Conservation (phyloP, 495 filamentous ascomycete species). For the Penicillium odoratum region DNA sequence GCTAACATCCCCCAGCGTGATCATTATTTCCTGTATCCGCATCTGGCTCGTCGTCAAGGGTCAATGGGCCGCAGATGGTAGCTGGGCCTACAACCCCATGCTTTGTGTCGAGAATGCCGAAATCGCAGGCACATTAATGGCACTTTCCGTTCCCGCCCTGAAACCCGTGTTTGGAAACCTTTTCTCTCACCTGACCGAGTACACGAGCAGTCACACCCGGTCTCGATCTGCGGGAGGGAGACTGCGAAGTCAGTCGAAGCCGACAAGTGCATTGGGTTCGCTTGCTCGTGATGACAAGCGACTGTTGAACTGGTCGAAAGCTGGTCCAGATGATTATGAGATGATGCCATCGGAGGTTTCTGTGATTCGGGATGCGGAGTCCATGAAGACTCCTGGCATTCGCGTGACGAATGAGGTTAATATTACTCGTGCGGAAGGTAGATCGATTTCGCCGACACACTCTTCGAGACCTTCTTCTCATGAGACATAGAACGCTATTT, state of each 20-base stretch:
- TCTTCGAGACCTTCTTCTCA: conserved; percentile 13
- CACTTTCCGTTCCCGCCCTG: conserved; percentile 46
- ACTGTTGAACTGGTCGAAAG: conserved; percentile 27
- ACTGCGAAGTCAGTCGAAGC: conserved; percentile 22
- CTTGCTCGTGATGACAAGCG: conserved; percentile 25
- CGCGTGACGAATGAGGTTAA: conserved; percentile 27
- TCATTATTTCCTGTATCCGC: conserved; percentile 42
- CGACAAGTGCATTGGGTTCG: conserved; percentile 16
- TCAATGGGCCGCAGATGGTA: conserved; percentile 40
- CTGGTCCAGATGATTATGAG: conserved; percentile 28
- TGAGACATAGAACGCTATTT: conserved; percentile 1
- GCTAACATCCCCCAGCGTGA: conserved; percentile 32
- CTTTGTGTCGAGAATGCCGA: conserved; percentile 46
- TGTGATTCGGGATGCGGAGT: conserved; percentile 13
- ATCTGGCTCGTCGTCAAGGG: conserved; percentile 43
- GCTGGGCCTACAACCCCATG: conserved; percentile 48
- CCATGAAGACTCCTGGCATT: conserved; percentile 19
- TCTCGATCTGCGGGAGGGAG: conserved; percentile 9
- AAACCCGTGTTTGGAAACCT: conserved; percentile 42
- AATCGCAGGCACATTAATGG: conserved; percentile 44
- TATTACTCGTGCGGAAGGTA: conserved; percentile 8
- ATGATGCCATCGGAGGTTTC: conserved; percentile 33
- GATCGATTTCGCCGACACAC: conserved; percentile 7
- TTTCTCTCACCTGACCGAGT: conserved; percentile 27
- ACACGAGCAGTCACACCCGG: conserved; percentile 27